Conservation (phyloP, 345 rosid genomes). For the Moringa oleifera region DNA sequence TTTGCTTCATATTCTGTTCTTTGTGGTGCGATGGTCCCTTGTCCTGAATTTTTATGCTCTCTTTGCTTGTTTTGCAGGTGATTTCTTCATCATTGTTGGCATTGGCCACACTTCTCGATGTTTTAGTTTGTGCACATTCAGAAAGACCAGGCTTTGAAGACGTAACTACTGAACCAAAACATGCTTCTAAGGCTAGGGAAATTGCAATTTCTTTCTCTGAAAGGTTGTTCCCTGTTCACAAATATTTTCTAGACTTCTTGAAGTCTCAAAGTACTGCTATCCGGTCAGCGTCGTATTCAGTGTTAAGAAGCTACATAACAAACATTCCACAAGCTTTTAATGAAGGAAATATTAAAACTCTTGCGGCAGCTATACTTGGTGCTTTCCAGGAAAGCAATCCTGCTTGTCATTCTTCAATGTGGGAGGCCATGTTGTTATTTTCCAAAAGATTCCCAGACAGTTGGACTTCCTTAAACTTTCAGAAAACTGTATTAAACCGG, state of each 20-base stretch:
- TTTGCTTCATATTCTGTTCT: background rate
- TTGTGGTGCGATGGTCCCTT: background rate
- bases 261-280: constrained; percentile 66
- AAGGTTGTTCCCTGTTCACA: constrained; percentile 64
- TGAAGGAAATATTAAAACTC: constrained; percentile 54
- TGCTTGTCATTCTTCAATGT: constrained; percentile 81
- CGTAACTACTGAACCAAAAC: constrained; percentile 48
- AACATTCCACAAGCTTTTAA: constrained; percentile 61
- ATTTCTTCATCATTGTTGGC: constrained; percentile 78
- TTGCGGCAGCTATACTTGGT: constrained; percentile 74
- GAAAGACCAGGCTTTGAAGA: constrained; percentile 60
- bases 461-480: constrained; percentile 62
- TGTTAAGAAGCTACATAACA: constrained; percentile 62
- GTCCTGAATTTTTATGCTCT: constrained; percentile 7
- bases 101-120: constrained; percentile 81
- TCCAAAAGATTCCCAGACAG: constrained; percentile 72
- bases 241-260: constrained; percentile 69
- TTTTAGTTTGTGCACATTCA: constrained; percentile 42
- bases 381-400: constrained; percentile 87
- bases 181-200: constrained; percentile 67
- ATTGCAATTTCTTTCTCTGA: constrained; percentile 68
- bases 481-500: constrained; percentile 53
- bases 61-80: constrained; percentile 50
- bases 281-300: constrained; percentile 76
- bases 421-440: constrained; percentile 81